Base-by-base conservation (phyloP, 1,139 yeast species). In the Sugiyamaella novakii region DNA sequence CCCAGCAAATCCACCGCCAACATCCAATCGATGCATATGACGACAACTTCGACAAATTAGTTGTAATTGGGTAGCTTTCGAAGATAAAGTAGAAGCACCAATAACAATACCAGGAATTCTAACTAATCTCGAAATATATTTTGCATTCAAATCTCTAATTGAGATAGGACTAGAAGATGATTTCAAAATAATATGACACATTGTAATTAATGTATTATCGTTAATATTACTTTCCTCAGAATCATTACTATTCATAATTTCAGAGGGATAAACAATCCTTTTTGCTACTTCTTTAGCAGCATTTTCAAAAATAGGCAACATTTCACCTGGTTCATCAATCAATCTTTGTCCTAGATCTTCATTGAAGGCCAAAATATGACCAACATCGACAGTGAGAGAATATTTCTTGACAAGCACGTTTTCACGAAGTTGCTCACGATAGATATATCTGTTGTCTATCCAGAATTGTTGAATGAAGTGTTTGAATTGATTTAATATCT, bases 211-310 rank as follows among this genome's bases (percentile, higher is more conserved):
- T 21, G 54, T 54, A 46, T 36, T 57, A 14, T 12, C 19, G 12
- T 2, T 5, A 21, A 11, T 12, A 14, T 25, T 25, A 22, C 7
- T 54, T 7, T 29, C 43, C 3, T 30, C 37, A 6, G 25, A 22
- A 25, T 14, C 38, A 17, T 50, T 45, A 12, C 51, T 58, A 18
- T 55, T 54, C 22, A 53, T 53, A 5, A 57, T 53, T 15, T 75
- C 73, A 47, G 82, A 72, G 54, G 83, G 71, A 66, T 76, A 79
- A 11, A 86, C 83, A 53, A 89, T 83, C 61, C 94, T 74, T 60
- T 84, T 83, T 4, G 98, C 98, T 34, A 89, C 91, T 54, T 87
- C 95, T 6, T 95, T 84, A 52, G 89, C 88, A 43, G 98, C 97
- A 44, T 70, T 76, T 66, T 94, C 98, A 62, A 94, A 91, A 50